Evolutionary conservation across 345 rosid genomes (phyloP), one percentile per base, ranked within the genome.

Genomic region (Pugionium cornutum): DNA sequence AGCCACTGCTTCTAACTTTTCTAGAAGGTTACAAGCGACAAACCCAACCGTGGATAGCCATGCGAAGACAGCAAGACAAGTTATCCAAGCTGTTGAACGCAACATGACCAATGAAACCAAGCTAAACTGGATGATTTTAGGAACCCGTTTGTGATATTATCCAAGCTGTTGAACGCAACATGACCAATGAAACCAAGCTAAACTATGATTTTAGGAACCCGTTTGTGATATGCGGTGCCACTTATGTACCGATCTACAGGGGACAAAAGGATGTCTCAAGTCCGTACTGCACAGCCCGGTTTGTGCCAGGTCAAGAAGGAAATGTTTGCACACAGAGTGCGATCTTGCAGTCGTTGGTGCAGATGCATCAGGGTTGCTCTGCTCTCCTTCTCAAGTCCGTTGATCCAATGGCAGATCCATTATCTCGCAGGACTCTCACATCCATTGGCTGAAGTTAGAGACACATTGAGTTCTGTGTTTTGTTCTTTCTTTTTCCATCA

Each of bases 141-240:
- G 64, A 94, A 94, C 76, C 98, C 97, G 0, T 92, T 89, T 72
- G 96, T 86, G 66, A 74, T 77, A 9, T 92, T 9, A 57, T 86
- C 48, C 87, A 80, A 76, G 94, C 94, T 10, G 84, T 89, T 0
- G 97, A 92, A 79, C 83, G 81, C 78, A 92, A 88, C 53, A 79
- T 83, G 89, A 79, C 72, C 0, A 96, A 94, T 77, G 80, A 70
- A 42, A 53, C 82, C 7, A 72, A 82, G 75, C 75, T 94, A 58
- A 94, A 88, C 59, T 94, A 88, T 30, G 99, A 94, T 63, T 94
- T 86, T 76, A 83, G 97, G 64, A 94, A 94, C 76, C 98, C 97
- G 0, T 92, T 89, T 72, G 96, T 86, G 66, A 74, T 77, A 9
- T 92, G 98, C 53, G 98, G 89, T 2, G 79, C 98, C 4, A 92